These are phyloP conservation scores for Populus alba DNA, from an alignment of 345 rosid species.

Conservation along the genomic window DNA sequence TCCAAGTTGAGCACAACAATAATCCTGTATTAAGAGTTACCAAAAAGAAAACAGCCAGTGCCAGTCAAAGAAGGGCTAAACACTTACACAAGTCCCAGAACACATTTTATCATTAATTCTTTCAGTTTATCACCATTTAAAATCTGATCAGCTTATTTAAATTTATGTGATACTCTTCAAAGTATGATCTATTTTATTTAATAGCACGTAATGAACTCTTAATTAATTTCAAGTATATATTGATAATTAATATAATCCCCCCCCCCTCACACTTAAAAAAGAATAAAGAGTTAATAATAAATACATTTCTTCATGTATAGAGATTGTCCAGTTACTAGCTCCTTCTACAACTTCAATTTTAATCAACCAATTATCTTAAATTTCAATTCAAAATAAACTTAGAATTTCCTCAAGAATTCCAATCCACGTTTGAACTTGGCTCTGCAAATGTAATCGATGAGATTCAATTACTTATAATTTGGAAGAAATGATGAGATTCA, in stretches of 20 bases:
- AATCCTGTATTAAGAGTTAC: conserved; percentile 44
- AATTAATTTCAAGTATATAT: neutral
- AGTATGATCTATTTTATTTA: neutral
- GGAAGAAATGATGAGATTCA: neutral
- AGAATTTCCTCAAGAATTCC: neutral
- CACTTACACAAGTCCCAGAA: neutral
- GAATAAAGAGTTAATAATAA: neutral
- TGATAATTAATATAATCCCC: neutral
- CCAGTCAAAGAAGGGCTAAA: conserved; percentile 8
- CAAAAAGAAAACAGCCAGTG: conserved; percentile 1
- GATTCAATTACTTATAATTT: neutral
- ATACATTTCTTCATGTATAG: too few relatives aligned
- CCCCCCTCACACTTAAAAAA: too few relatives aligned
- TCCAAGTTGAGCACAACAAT: conserved; percentile 82
- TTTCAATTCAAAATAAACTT: neutral
- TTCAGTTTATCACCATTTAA: neutral
- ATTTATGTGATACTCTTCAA: neutral
- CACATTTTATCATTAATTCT: neutral
- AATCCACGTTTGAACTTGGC: neutral
- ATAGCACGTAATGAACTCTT: neutral
- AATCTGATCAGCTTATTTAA: neutral
- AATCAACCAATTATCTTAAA: neutral
- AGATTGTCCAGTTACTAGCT: neutral
- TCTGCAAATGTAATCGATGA: too few relatives aligned
- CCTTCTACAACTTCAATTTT: neutral